Base-by-base conservation (phyloP, 1,284 basidiomycete species). In the Ganoderma boninense region DNA sequence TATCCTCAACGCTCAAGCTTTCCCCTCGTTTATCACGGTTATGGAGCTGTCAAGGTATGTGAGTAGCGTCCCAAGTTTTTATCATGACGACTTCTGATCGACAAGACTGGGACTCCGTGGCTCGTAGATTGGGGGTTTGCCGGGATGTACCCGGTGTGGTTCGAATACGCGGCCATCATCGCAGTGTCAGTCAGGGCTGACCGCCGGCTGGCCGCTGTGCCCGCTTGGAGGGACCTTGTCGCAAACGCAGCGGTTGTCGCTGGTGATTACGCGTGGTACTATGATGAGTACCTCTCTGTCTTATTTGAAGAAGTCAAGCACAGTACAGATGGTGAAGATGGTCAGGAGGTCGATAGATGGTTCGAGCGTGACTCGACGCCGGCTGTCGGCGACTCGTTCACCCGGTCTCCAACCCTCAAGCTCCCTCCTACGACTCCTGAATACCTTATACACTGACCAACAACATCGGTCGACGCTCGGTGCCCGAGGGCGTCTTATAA, bases 111-210 rank as follows among this genome's bases (percentile, higher is more conserved):
- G 54, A 57, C 29, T 14, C 29, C 29, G 14, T 57, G 54, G 54
- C 54, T 57, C 54, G 7, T 57, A 2, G 54, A 57, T 14, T 57
- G 54, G 54, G 54, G 54, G 32, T 14, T 32, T 29, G 54, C 54
- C 35, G 54, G 54, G 16, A 29, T 35, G 54, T 57, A 57, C 54
- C 54, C 54, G 8, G 2, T 29, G 32, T 57, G 54, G 54, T 57
- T 57, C 54, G 54, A 57, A 14, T 57, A 57, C 54, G 54, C 54
- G 29, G 29, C 54, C 26, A 32, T 57, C 8, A n/a, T n/a, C n/a
- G 56, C 56, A 16, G 56, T 57, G 29, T 57, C 56, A 35, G 56
- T 57, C 56, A n/a, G 35, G 32, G 56, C 56, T 35, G 56, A 57
- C 56, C 35, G 20, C 20, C 56, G 56, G 56, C 3, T 57, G 3